These are phyloP conservation scores for Fraxinus pennsylvanica DNA, from an alignment of 257 asterid species.

Conservation along the genomic window DNA sequence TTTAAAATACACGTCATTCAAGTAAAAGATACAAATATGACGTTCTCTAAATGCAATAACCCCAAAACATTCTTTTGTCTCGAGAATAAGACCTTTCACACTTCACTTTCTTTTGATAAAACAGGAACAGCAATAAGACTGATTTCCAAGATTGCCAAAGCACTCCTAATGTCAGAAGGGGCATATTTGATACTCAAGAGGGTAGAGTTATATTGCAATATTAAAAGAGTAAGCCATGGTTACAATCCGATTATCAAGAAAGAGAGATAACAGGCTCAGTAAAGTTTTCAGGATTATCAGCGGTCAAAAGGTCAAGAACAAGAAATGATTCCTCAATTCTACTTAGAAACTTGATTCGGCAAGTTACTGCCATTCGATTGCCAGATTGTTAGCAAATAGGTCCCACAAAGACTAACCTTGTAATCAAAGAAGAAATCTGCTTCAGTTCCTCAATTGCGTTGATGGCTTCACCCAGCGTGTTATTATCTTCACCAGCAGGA, in stretches of 20 bases:
- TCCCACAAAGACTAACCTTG: slow-evolving; percentile 21
- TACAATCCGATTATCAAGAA: neutral
- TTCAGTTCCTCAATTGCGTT: slow-evolving; percentile 30
- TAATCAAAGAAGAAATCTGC: slow-evolving; percentile 19
- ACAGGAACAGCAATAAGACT: neutral
- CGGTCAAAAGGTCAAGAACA: neutral
- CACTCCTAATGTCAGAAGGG: too few relatives aligned
- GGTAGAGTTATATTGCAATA: too few relatives aligned
- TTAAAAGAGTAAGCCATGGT: neutral
- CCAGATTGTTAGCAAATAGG: neutral
- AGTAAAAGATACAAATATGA: neutral
- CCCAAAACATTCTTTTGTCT: neutral
- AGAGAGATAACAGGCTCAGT: neutral
- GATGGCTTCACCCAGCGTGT: slow-evolving; percentile 9
- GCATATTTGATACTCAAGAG: too few relatives aligned
- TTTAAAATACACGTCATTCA: neutral
- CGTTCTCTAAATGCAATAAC: neutral
- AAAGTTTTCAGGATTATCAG: neutral
- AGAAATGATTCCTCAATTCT: neutral
- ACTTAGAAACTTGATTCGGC: too few relatives aligned
- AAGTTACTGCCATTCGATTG: neutral
- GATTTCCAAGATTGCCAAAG: neutral
- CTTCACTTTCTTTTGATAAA: neutral
- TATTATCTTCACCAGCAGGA: slow-evolving; percentile 19
- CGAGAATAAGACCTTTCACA: neutral